Evolutionary conservation across 176 grass and related monocot genomes (phyloP).

Genomic region (Saccharum officinarum): DNA sequence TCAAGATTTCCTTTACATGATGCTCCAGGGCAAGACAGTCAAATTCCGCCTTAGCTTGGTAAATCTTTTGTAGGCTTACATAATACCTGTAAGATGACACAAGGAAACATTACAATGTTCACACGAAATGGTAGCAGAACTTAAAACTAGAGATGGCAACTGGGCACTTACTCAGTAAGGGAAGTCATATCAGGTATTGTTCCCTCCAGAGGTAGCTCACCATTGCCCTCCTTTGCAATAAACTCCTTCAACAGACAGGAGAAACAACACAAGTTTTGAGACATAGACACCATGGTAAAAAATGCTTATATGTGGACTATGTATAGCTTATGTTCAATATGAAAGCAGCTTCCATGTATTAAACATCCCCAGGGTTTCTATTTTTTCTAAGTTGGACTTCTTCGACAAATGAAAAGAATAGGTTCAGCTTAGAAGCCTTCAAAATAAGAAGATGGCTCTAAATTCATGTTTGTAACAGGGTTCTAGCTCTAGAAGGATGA

Average conservation of each 20-base stretch:
- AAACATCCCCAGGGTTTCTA: neutral
- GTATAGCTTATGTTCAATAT: neutral
- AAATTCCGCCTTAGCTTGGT: slow-evolving; percentile 86
- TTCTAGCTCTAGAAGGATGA: neutral
- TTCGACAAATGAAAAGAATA: neutral
- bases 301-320: neutral
- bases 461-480: neutral
- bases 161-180: slow-evolving; percentile 74
- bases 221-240: slow-evolving; percentile 72
- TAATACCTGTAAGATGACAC: slow-evolving; percentile 65
- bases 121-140: neutral
- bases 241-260: slow-evolving; percentile 65
- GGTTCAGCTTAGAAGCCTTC: slow-evolving; percentile 1
- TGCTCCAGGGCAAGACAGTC: slow-evolving; percentile 70
- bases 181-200: slow-evolving; percentile 99
- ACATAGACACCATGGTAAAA: neutral
- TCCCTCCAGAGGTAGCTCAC: slow-evolving; percentile 93
- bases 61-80: slow-evolving; percentile 91
- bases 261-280: neutral
- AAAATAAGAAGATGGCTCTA: neutral
- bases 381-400: neutral
- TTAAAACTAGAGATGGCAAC: neutral
- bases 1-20: slow-evolving; percentile 72
- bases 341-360: slow-evolving; percentile 18
- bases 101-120: slow-evolving; percentile 9